Percentiles rank a stretch among this genome's conserved stretches.
Evolutionary conservation across 2,329 filamentous ascomycete genomes (phyloP).

Genomic region (Calcarisporium arbuscula): DNA sequence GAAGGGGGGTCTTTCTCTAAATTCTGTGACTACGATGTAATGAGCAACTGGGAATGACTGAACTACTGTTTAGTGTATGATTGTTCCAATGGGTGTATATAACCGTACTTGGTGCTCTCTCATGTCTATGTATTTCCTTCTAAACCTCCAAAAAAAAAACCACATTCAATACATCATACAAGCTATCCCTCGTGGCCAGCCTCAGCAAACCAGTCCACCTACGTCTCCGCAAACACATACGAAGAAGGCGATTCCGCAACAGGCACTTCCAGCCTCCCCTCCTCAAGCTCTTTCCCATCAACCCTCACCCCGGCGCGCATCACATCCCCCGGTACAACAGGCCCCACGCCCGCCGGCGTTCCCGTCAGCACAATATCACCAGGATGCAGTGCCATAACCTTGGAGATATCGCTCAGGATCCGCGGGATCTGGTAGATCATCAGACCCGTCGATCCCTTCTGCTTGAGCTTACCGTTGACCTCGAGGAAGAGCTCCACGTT

Average conservation of each 20-base stretch:
- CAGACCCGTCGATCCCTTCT: slow-evolving; percentile 83
- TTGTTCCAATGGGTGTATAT: neutral
- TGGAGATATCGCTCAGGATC: slow-evolving; percentile 83
- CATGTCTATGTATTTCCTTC: slow-evolving; percentile 1
- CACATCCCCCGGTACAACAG: slow-evolving; percentile 77
- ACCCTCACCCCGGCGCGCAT: slow-evolving; percentile 80
- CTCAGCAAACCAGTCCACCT: slow-evolving; percentile 14
- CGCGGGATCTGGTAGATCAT: slow-evolving; percentile 91
- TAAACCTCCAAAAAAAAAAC: too few relatives aligned
- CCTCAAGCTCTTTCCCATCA: slow-evolving; percentile 73
- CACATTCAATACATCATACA: too few relatives aligned
- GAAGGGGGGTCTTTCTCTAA: slow-evolving; percentile 2
- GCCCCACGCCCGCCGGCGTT: slow-evolving; percentile 91
- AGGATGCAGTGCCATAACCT: slow-evolving; percentile 87
- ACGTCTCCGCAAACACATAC: slow-evolving; percentile 74
- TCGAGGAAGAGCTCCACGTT: slow-evolving; percentile 78
- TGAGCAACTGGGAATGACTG: neutral
- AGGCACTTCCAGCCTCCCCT: slow-evolving; percentile 75
- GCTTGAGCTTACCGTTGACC: slow-evolving; percentile 72
- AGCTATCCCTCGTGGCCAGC: too few relatives aligned
- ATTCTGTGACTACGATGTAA: neutral
- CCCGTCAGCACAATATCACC: slow-evolving; percentile 95
- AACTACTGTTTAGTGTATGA: too few relatives aligned
- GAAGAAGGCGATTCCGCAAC: slow-evolving; percentile 73
- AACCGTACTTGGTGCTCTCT: neutral